Percentiles rank a stretch among this genome's conserved stretches.
phyloP scores from a whole-genome alignment of 306 rosid genomes.

The Trifolium subterraneum region DNA sequence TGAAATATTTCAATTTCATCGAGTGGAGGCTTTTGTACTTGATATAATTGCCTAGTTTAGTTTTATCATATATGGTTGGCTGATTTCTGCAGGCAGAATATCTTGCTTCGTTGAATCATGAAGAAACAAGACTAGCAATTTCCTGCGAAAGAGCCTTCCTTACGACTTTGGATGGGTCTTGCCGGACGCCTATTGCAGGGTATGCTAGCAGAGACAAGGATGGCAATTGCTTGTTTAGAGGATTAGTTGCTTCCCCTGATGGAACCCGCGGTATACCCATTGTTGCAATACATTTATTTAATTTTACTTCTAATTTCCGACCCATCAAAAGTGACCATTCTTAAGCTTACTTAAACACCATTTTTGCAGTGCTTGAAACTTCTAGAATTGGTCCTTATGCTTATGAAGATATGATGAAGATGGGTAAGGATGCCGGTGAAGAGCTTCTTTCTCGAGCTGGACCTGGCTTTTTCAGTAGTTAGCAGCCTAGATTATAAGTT shows the following conservation, averaged over 20 bases:
- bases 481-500: constrained; percentile 4
- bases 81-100: constrained; percentile 64
- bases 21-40: constrained; percentile 3
- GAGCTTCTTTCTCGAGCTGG: constrained; percentile 88
- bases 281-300: constrained; percentile 4
- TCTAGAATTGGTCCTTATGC: constrained; percentile 71
- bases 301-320: constrained; percentile 15
- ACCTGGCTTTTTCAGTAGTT: constrained; percentile 74
- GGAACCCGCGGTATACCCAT: constrained; percentile 71
- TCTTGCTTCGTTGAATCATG: constrained; percentile 79
- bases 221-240: constrained; percentile 84
- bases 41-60: constrained; percentile 3
- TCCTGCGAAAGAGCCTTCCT: constrained; percentile 90
- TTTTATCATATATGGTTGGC: constrained; percentile 31
- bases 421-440: constrained; percentile 88
- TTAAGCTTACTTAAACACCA: background rate
- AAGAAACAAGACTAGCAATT: constrained; percentile 84
- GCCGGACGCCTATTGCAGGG: constrained; percentile 93
- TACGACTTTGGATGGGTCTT: constrained; percentile 78
- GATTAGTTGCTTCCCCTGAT: constrained; percentile 88
- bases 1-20: constrained; percentile 3
- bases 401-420: constrained; percentile 69
- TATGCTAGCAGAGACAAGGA: constrained; percentile 75
- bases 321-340: constrained; percentile 5
- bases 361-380: constrained; percentile 75